Evolutionary conservation across 441 rosid genomes (phyloP).

Genomic region (Sinapis alba): DNA sequence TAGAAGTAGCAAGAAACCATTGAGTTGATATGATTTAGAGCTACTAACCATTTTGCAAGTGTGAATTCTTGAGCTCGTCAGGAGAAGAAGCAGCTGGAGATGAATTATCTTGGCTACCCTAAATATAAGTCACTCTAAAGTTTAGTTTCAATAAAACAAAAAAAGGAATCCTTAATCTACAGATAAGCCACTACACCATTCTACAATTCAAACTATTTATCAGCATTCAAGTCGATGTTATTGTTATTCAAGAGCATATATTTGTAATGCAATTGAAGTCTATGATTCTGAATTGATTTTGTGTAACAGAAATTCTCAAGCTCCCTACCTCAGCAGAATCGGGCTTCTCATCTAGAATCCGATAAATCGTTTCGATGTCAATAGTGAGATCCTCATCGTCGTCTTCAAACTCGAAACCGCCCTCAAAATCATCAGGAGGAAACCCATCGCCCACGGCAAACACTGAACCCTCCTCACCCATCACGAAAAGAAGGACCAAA

Average conservation of each 20-base stretch:
- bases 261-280: no score
- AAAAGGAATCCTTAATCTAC: no score
- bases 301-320: not conserved
- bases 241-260: not conserved
- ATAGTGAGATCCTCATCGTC: conserved; percentile 48
- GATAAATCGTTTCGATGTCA: conserved; percentile 46
- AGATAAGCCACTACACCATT: no score
- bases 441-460: conserved; percentile 26
- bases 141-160: conserved; percentile 35
- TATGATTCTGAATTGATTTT: no score
- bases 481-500: conserved; percentile 35
- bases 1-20: conserved; percentile 33
- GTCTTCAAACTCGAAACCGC: conserved; percentile 36
- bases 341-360: conserved; percentile 50
- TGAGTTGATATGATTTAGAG: no score
- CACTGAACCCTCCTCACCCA: conserved; percentile 42
- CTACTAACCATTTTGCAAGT: conserved; percentile 33
- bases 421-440: conserved; percentile 35
- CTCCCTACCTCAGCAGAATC: conserved; percentile 52
- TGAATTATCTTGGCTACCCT: conserved; percentile 52
- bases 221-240: not conserved
- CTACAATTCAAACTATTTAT: no score
- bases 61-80: conserved; percentile 39
- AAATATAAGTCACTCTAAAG: conserved; percentile 35
- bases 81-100: conserved; percentile 44